A percentile compares a stretch with the other conserved stretches of the same genome.
Conservation (phyloP, 202 grass and related monocot genomes). For the Carex arenaria region DNA sequence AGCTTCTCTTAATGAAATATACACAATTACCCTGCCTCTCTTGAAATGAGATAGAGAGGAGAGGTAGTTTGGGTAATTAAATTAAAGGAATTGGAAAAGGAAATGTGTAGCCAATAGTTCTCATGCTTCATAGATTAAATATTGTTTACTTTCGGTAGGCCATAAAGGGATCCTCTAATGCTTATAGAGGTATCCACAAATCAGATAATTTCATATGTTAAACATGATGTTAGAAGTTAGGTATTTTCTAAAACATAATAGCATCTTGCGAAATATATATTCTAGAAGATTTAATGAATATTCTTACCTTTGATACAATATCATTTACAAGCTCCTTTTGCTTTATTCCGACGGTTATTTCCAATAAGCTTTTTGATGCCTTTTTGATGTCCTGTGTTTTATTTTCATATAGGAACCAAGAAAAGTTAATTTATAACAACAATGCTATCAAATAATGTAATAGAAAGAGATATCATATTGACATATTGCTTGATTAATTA, state of each 20-base stretch:
- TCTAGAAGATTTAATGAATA: not conserved
- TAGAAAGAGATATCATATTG: not conserved
- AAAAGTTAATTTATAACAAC: not conserved
- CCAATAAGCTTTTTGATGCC: conserved; percentile 57
- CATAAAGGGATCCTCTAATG: not conserved
- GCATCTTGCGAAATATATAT: not conserved
- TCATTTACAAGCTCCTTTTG: conserved; percentile 71
- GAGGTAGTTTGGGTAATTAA: not conserved
- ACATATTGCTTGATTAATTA: not conserved
- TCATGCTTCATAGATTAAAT: not conserved
- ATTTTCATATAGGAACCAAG: not conserved
- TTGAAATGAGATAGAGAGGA: not conserved
- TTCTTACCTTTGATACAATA: conserved; percentile 63
- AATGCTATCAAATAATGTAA: not conserved
- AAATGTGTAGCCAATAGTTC: not conserved
- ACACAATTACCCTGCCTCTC: not conserved
- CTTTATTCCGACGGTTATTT: conserved; percentile 85
- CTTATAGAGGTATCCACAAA: not conserved
- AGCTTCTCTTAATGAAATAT: not conserved
- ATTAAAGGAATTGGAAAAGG: not conserved
- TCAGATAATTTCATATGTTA: not conserved
- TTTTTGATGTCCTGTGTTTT: conserved; percentile 37
- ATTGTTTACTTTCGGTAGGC: not conserved
- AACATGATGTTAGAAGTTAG: not conserved
- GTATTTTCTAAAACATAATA: not conserved